Percentiles rank a stretch among this genome's conserved stretches.
Evolutionary conservation across 140 eudicot species (phyloP).

Genomic region (Senecio squalidus): DNA sequence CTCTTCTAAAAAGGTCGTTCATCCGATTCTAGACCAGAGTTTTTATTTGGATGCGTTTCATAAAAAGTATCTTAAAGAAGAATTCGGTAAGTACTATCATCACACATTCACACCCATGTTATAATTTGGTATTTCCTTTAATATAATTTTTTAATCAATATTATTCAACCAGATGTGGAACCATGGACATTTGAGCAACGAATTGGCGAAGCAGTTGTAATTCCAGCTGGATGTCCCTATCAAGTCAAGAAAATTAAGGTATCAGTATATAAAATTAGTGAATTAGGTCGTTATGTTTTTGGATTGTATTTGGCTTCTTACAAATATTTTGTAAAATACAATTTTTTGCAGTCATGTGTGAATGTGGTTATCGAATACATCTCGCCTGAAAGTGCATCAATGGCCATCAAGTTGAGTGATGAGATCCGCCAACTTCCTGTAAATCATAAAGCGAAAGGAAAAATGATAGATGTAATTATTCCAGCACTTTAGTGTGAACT

Average conservation of each 20-base stretch:
- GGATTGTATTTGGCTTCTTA: background rate
- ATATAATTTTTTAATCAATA: too few species aligned
- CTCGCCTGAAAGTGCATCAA: constrained; percentile 85
- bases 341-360: constrained; percentile 68
- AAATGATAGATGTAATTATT: constrained; percentile 50
- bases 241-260: constrained; percentile 82
- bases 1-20: constrained; percentile 48
- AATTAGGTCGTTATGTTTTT: too few species aligned
- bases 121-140: too few species aligned
- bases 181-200: constrained; percentile 94
- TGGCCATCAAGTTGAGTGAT: constrained; percentile 66
- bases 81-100: constrained; percentile 52
- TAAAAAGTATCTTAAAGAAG: constrained; percentile 76
- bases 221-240: constrained; percentile 98
- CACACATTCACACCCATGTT: background rate
- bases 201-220: constrained; percentile 78
- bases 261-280: too few species aligned
- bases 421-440: constrained; percentile 79
- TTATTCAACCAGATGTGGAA: constrained; percentile 72
- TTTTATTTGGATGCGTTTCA: constrained; percentile 69
- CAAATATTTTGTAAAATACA: background rate
- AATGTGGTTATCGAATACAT: constrained; percentile 65
- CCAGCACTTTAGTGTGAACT: background rate
- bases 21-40: constrained; percentile 77
- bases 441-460: constrained; percentile 72